Conservation (phyloP, 768 basidiomycete species). For the Neoboletus subvelutipes region DNA sequence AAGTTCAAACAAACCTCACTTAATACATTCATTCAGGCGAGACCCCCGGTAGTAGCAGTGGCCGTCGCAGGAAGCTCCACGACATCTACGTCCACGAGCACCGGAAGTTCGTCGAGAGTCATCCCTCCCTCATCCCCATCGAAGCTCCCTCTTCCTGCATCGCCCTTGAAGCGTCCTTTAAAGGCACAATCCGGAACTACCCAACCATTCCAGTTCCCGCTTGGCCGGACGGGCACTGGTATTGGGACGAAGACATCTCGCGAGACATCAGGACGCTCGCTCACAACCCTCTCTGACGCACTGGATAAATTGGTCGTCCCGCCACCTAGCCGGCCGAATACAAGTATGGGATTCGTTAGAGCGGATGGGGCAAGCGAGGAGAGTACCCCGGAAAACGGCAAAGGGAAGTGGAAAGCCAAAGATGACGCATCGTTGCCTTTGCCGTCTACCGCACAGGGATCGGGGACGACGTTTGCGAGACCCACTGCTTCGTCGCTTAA, state of each 20-base stretch:
- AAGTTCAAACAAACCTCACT: constrained; percentile 30
- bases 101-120: constrained; percentile 7
- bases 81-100: constrained; percentile 7
- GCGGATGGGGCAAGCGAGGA: constrained; percentile 14
- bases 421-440: constrained; percentile 22
- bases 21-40: constrained; percentile 20
- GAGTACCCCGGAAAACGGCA: background rate
- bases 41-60: background rate
- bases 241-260: constrained; percentile 1
- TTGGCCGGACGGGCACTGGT: constrained; percentile 1
- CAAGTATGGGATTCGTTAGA: constrained; percentile 64
- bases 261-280: constrained; percentile 34
- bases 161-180: constrained; percentile 17
- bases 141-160: constrained; percentile 29
- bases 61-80: background rate
- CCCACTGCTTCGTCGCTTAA: constrained; percentile 34
- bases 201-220: constrained; percentile 4
- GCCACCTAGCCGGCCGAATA: constrained; percentile 63
- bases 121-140: constrained; percentile 23
- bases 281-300: constrained; percentile 66
- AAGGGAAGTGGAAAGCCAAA: constrained; percentile 22
- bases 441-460: constrained; percentile 1
- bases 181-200: constrained; percentile 5
- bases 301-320: constrained; percentile 70
- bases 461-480: constrained; percentile 21